These are phyloP conservation scores for Solanum chacoense DNA, from an alignment of 305 asterid species.

Conservation along the genomic window DNA sequence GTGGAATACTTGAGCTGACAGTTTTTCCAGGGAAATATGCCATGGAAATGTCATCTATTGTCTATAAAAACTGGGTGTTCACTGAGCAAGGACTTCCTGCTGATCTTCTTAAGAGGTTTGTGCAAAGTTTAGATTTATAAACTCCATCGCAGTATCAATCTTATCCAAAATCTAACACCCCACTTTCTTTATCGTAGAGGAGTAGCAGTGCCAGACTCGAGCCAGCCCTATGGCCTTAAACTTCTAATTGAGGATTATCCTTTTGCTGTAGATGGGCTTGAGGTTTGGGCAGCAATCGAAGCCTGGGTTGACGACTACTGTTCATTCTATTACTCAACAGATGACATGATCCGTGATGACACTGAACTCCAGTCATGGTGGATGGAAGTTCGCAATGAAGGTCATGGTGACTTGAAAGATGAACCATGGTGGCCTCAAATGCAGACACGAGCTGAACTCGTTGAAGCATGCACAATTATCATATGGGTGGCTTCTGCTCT, in stretches of 20 bases:
- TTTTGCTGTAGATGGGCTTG: conserved; percentile 86
- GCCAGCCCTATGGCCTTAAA: conserved; percentile 50
- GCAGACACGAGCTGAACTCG: conserved; percentile 53
- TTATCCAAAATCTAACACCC: not conserved
- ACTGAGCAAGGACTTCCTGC: conserved; percentile 9
- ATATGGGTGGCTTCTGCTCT: conserved; percentile 98
- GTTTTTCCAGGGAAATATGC: conserved; percentile 11
- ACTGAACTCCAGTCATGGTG: conserved; percentile 87
- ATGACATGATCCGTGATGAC: conserved; percentile 37
- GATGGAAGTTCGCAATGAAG: conserved; percentile 63
- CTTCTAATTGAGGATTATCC: conserved; percentile 87
- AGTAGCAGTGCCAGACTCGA: conserved; percentile 59
- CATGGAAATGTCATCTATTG: conserved; percentile 10
- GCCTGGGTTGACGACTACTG: conserved; percentile 80
- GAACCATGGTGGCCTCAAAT: conserved; percentile 86
- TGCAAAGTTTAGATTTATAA: not conserved
- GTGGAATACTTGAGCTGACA: conserved; percentile 10
- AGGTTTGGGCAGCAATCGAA: conserved; percentile 73
- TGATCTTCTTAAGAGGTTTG: conserved; percentile 7
- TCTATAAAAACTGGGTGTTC: conserved; percentile 10
- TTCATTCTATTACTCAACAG: conserved; percentile 44
- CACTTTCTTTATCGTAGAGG: conserved; percentile 39
- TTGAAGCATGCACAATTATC: conserved; percentile 56
- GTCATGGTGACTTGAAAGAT: conserved; percentile 80
- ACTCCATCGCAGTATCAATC: not conserved